Conservation (phyloP, 306 rosid genomes). For the Lathyrus sativus region DNA sequence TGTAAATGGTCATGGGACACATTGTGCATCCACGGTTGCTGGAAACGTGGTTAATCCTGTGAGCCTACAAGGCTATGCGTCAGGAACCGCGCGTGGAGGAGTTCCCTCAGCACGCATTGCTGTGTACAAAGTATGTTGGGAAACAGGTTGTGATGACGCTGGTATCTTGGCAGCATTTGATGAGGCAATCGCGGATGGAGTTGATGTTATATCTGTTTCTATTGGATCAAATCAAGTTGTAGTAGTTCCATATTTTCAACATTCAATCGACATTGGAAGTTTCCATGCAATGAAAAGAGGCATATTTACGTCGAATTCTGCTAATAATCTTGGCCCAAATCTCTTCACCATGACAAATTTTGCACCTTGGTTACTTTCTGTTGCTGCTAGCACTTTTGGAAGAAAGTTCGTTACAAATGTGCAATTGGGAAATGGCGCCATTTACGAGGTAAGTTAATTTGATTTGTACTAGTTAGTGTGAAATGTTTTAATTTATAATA, state of each 20-base stretch:
- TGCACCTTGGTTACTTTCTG: conserved; percentile 60
- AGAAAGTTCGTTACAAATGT: conserved; percentile 46
- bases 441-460: neutral
- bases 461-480: too few relatives aligned
- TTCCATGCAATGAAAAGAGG: conserved; percentile 61
- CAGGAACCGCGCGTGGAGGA: conserved; percentile 50
- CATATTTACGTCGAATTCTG: conserved; percentile 49
- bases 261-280: conserved; percentile 45
- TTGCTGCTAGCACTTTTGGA: conserved; percentile 55
- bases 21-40: conserved; percentile 51
- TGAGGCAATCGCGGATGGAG: conserved; percentile 57
- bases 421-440: conserved; percentile 41
- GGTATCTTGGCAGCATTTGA: conserved; percentile 49
- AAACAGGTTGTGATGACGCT: neutral
- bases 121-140: conserved; percentile 33
- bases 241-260: conserved; percentile 24
- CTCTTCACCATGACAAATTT: conserved; percentile 18
- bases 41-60: conserved; percentile 43
- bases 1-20: conserved; percentile 50
- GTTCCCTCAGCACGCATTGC: conserved; percentile 48
- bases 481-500: too few relatives aligned
- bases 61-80: conserved; percentile 39
- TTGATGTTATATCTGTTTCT: conserved; percentile 51
- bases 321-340: conserved; percentile 43
- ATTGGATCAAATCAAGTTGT: neutral